Evolutionary conservation across 2,329 filamentous ascomycete species (phyloP).

Genomic region (Pseudogymnoascus pannorum): DNA sequence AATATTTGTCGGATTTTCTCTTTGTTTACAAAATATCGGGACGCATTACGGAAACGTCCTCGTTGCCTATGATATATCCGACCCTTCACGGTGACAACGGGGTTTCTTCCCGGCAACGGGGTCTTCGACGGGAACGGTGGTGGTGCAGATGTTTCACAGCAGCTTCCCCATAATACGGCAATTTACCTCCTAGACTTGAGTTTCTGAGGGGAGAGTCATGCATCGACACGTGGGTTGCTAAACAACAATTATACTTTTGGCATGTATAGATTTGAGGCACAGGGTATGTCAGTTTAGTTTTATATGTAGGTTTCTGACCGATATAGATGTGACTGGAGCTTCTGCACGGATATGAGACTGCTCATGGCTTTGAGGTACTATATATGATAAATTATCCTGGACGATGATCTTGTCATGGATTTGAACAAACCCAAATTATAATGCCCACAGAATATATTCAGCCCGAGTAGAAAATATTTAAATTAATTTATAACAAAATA

Average conservation of each 20-base stretch:
- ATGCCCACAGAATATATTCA: neutral
- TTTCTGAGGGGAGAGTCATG: neutral
- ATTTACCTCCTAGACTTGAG: neutral
- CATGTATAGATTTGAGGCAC: neutral
- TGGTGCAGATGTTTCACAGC: neutral
- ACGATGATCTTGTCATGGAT: neutral
- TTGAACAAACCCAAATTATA: no score
- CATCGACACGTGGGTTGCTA: neutral
- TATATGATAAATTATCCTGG: neutral
- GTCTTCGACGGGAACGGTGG: conserved; percentile 4
- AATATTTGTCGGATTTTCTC: neutral
- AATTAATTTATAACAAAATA: neutral
- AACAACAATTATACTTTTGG: neutral
- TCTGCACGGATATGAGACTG: neutral
- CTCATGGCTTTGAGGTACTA: neutral
- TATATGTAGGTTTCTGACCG: neutral
- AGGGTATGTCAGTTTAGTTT: neutral
- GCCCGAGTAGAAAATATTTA: neutral
- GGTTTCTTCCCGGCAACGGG: conserved; percentile 1
- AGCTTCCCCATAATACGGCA: neutral
- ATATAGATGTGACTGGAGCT: neutral
- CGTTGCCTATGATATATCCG: neutral
- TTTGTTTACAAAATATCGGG: neutral
- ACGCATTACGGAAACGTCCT: neutral
- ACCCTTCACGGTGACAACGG: neutral